Evolutionary conservation across 108 stramenopile genomes (phyloP).

Genomic region (Skeletonema grethae): DNA sequence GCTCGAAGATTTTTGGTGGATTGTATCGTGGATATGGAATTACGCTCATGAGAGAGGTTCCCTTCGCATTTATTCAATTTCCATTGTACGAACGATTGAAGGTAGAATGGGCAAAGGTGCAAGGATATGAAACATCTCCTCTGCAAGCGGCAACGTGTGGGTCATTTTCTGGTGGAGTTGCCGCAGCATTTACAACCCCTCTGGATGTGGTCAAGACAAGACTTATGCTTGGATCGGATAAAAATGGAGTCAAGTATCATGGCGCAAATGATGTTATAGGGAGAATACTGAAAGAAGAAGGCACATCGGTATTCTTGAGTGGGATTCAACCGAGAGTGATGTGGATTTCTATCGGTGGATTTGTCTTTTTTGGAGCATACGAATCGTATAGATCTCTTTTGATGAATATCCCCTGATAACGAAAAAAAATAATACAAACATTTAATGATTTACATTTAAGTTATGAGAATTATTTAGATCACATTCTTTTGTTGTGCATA

Average conservation of each 20-base stretch:
- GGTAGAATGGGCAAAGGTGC: conserved; percentile 46
- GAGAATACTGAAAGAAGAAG: conserved; percentile 55
- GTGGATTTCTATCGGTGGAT: conserved; percentile 98
- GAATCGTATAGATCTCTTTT: conserved; percentile 18
- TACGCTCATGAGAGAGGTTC: conserved; percentile 89
- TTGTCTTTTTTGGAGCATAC: conserved; percentile 96
- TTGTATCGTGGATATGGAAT: conserved; percentile 90
- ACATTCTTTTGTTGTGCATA: not conserved
- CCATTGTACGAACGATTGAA: conserved; percentile 86
- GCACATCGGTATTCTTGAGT: conserved; percentile 60
- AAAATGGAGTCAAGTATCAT: conserved; percentile 62
- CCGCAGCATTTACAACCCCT: conserved; percentile 89
- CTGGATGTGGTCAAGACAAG: conserved; percentile 91
- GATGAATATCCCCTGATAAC: not conserved
- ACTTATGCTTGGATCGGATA: conserved; percentile 86
- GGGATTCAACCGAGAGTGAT: conserved; percentile 95
- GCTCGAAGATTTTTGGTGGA: conserved; percentile 60
- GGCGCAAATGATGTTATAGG: conserved; percentile 64
- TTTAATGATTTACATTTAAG: not conserved
- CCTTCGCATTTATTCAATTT: conserved; percentile 91
- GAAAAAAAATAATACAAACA: not conserved
- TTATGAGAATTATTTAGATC: not conserved
- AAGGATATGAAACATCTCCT: conserved; percentile 59
- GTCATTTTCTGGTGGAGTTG: conserved; percentile 76
- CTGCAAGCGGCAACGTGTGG: conserved; percentile 85